phyloP scores from a whole-genome alignment of 1,284 basidiomycete genomes.

The Thelephora terrestris region DNA sequence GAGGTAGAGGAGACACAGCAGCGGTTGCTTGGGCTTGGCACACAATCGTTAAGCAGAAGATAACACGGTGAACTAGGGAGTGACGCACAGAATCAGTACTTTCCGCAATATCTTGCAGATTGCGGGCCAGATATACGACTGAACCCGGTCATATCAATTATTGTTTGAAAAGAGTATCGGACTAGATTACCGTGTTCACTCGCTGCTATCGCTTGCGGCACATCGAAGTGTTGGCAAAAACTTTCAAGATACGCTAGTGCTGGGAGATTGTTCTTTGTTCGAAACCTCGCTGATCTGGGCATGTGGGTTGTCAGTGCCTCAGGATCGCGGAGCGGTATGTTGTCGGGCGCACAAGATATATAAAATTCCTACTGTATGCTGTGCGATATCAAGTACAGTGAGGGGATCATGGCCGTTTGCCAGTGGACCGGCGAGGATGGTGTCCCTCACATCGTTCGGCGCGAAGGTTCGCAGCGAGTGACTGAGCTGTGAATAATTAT shows the following conservation, averaged over 20 bases:
- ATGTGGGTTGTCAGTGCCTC: too few species aligned
- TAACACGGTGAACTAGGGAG: background rate
- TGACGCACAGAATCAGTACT: constrained; percentile 16
- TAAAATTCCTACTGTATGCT: constrained; percentile 53
- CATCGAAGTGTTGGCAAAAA: constrained; percentile 50
- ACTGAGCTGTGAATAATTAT: background rate
- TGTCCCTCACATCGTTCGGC: constrained; percentile 14
- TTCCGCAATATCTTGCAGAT: constrained; percentile 19
- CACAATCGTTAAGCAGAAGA: constrained; percentile 1
- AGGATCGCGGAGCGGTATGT: background rate
- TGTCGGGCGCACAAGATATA: constrained; percentile 53
- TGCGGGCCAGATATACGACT: constrained; percentile 27
- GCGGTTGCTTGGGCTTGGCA: constrained; percentile 30
- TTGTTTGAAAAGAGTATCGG: constrained; percentile 1
- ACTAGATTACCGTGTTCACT: constrained; percentile 49
- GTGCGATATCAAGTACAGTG: constrained; percentile 37
- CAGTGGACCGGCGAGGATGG: constrained; percentile 28
- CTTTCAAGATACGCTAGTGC: constrained; percentile 34
- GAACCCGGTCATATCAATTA: constrained; percentile 2
- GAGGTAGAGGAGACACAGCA: constrained; percentile 49
- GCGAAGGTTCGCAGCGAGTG: constrained; percentile 8
- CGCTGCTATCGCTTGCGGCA: constrained; percentile 49
- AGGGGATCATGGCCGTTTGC: constrained; percentile 53
- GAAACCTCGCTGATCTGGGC: constrained; percentile 42
- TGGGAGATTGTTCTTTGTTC: constrained; percentile 13